Evolutionary conservation across 2,329 filamentous ascomycete species (phyloP), one percentile per base, ranked within the genome.

Genomic region (Dryadomyces quercivorus): DNA sequence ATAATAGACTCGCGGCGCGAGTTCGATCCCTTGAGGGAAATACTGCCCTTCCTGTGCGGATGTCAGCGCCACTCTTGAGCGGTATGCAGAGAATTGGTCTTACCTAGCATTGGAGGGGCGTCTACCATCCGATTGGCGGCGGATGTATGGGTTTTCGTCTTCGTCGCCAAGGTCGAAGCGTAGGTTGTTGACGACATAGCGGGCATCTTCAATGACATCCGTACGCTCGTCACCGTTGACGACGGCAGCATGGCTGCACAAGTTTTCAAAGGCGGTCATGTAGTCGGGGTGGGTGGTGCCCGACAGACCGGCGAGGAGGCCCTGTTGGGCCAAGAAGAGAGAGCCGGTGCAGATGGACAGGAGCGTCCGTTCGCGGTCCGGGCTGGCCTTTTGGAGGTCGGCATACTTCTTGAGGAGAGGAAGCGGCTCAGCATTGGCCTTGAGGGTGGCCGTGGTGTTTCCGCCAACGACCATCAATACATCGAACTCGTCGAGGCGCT

Each of bases 111-210:
- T 81, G 49, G 80, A 80, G 49, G 80, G 77, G 58, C 80, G 78
- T 60, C 78, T 74, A 50, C 76, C 81, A 61, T 86, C 84, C 56
- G 81, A 80, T 76, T 85, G 87, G 73, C 80, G 82, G 63, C 86
- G 78, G 67, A 93, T 84, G 70, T 92, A 92, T 36, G 86, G 86
- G 69, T 88, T 92, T 69, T 90, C 84, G 59, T 91, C 86, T 64
- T 86, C 81, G 64, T 91, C 82, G 57, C 85, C 85, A 61, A 93
- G 75, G 63, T 93, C 88, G 68, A 92, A 94, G 62, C 88, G 85
- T 57, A 90, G 83, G 71, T 94, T 93, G 76, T 94, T 94, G 67
- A 94, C 88, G 20, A 94, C 88, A 66, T 93, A 94, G 64, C 88
- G 80, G 64, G 78, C 77, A 59, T 88, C 84, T 65, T 93, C 87